A percentile compares a stretch with the other conserved stretches of the same genome.
Evolutionary conservation across 768 basidiomycete species (phyloP).

Genomic region (Pulveroboletus ravenelii): DNA sequence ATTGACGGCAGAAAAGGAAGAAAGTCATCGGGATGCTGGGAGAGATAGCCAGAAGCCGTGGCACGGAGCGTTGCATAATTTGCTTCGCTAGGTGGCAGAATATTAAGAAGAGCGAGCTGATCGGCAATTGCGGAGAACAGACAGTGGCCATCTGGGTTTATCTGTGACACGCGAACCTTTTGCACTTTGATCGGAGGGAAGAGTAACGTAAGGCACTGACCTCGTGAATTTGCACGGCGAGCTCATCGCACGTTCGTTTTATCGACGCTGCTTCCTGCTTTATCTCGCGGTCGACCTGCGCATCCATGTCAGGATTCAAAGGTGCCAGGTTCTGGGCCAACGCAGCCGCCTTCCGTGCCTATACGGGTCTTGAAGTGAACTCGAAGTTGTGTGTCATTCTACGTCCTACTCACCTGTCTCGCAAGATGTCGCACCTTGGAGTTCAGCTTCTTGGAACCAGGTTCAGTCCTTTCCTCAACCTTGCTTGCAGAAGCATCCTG

Average conservation of each 20-base stretch:
- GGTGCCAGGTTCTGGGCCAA: slow-evolving; percentile 49
- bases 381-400: neutral
- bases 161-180: slow-evolving; percentile 41
- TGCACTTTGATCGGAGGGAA: neutral
- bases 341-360: slow-evolving; percentile 72
- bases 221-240: slow-evolving; percentile 63
- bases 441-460: slow-evolving; percentile 42
- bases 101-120: slow-evolving; percentile 72
- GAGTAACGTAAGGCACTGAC: slow-evolving; percentile 32
- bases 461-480: slow-evolving; percentile 14
- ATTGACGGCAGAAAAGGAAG: slow-evolving; percentile 84
- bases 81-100: slow-evolving; percentile 55
- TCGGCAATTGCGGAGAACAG: slow-evolving; percentile 93
- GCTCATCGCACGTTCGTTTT: slow-evolving; percentile 55
- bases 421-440: slow-evolving; percentile 64
- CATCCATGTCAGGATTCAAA: slow-evolving; percentile 56
- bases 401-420: slow-evolving; percentile 53
- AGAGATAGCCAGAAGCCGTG: slow-evolving; percentile 78
- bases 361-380: slow-evolving; percentile 5
- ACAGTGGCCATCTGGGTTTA: slow-evolving; percentile 94
- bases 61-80: slow-evolving; percentile 57
- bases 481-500: slow-evolving; percentile 32
- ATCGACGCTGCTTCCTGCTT: slow-evolving; percentile 67
- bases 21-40: slow-evolving; percentile 81
- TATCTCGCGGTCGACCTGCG: slow-evolving; percentile 57